These are phyloP conservation scores for Fusarium denticulatum DNA, from an alignment of 2,329 filamentous ascomycete genomes.

Conservation along the genomic window DNA sequence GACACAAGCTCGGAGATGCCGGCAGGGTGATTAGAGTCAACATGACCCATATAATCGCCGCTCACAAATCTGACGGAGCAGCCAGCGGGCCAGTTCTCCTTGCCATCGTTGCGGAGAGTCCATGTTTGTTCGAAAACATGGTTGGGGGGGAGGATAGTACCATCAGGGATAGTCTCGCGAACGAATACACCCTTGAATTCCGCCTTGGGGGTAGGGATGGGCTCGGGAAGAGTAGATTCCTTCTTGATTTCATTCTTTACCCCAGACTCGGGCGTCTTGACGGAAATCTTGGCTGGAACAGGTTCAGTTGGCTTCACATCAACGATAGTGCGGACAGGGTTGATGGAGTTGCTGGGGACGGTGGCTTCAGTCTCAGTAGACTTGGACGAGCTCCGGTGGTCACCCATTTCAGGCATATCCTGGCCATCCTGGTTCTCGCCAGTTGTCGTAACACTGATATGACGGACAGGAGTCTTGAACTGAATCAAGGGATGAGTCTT, in stretches of 20 bases:
- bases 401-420: slow-evolving; percentile 76
- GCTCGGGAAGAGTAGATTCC: slow-evolving; percentile 39
- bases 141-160: slow-evolving; percentile 75
- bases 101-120: slow-evolving; percentile 88
- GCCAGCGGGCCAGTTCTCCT: slow-evolving; percentile 82
- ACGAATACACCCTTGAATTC: slow-evolving; percentile 71
- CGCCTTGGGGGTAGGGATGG: slow-evolving; percentile 39
- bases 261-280: slow-evolving; percentile 12
- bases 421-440: slow-evolving; percentile 78
- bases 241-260: slow-evolving; percentile 35
- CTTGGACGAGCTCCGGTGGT: slow-evolving; percentile 59
- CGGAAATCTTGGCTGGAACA: slow-evolving; percentile 6
- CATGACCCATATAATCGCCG: slow-evolving; percentile 95
- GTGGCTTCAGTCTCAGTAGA: slow-evolving; percentile 57
- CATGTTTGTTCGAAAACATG: slow-evolving; percentile 88
- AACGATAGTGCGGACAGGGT: slow-evolving; percentile 74
- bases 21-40: slow-evolving; percentile 83
- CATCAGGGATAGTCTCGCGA: slow-evolving; percentile 81
- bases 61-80: slow-evolving; percentile 92
- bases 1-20: slow-evolving; percentile 79
- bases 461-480: slow-evolving; percentile 91
- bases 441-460: slow-evolving; percentile 85
- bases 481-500: slow-evolving; percentile 97
- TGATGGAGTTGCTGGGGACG: slow-evolving; percentile 58
- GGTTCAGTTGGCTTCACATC: slow-evolving; percentile 73